These are phyloP conservation scores for Suhomyces kunorum DNA, from an alignment of 1,139 yeast genomes.

Conservation along the genomic window DNA sequence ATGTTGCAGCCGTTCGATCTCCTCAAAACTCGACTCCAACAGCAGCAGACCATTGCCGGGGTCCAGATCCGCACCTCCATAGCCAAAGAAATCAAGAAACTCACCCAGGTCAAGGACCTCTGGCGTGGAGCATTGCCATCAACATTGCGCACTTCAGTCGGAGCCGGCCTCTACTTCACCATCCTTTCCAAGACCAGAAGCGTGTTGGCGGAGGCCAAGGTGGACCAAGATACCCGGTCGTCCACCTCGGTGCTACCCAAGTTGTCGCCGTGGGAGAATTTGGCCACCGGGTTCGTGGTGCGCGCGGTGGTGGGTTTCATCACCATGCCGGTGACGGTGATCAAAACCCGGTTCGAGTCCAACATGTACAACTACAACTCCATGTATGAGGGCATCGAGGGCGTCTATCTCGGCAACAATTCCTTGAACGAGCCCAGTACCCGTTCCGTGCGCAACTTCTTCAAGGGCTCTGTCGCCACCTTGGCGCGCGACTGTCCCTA, in stretches of 20 bases:
- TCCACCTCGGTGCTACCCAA: conserved; percentile 58
- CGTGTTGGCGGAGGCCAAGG: conserved; percentile 43
- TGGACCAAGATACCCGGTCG: conserved; percentile 11
- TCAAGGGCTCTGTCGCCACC: conserved; percentile 86
- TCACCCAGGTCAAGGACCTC: conserved; percentile 53
- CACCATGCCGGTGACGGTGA: conserved; percentile 98
- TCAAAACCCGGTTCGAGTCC: conserved; percentile 86
- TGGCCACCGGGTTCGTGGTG: conserved; percentile 74
- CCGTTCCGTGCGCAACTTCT: conserved; percentile 60
- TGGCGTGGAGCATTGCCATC: conserved; percentile 97
- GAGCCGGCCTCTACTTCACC: conserved; percentile 84
- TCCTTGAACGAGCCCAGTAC: conserved; percentile 1
- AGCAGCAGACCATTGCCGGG: conserved; percentile 44
- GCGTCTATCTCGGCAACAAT: conserved; percentile 48
- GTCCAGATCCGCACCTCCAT: conserved; percentile 40
- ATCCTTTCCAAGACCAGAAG: conserved; percentile 64
- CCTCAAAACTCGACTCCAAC: conserved; percentile 87
- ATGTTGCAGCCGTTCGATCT: conserved; percentile 88
- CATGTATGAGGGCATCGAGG: conserved; percentile 58
- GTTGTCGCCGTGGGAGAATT: conserved; percentile 67
- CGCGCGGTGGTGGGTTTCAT: conserved; percentile 80
- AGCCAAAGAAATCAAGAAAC: conserved; percentile 45
- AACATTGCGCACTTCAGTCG: conserved; percentile 84
- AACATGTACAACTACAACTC: conserved; percentile 71
- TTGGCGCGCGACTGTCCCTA: conserved; percentile 91